Evolutionary conservation across 306 rosid genomes (phyloP).

Genomic region (Glycine tomentella): DNA sequence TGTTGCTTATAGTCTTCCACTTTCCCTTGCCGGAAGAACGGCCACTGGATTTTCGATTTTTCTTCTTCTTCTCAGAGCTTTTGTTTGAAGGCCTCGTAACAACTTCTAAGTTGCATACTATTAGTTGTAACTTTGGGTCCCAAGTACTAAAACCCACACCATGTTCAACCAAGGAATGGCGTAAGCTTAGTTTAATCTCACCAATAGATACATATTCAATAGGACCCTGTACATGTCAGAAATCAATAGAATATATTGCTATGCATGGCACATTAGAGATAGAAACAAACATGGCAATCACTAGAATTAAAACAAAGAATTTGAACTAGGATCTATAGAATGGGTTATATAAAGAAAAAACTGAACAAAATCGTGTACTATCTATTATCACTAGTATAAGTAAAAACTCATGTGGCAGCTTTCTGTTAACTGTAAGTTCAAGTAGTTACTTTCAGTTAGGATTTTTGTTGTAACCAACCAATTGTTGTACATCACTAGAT

Average conservation of each 20-base stretch:
- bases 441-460: background rate
- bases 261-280: conserved; percentile 15
- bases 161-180: conserved; percentile 66
- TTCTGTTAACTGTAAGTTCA: background rate
- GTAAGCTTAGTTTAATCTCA: conserved; percentile 82
- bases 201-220: conserved; percentile 81
- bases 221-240: conserved; percentile 72
- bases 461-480: background rate
- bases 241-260: conserved; percentile 40
- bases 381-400: background rate
- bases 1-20: conserved; percentile 72
- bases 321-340: conserved; percentile 22
- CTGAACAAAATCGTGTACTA: background rate
- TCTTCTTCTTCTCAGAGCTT: conserved; percentile 49
- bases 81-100: conserved; percentile 68
- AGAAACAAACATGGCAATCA: conserved; percentile 33
- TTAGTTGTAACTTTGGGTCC: conserved; percentile 80
- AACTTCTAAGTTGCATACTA: conserved; percentile 80
- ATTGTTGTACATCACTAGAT: background rate
- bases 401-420: background rate
- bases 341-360: conserved; percentile 9
- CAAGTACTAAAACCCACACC: conserved; percentile 67
- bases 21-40: conserved; percentile 71
- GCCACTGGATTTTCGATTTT: conserved; percentile 63
- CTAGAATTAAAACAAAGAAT: conserved; percentile 21